phyloP scores from a whole-genome alignment of 768 basidiomycete genomes.

The Dictyophora rubrovolvata region DNA sequence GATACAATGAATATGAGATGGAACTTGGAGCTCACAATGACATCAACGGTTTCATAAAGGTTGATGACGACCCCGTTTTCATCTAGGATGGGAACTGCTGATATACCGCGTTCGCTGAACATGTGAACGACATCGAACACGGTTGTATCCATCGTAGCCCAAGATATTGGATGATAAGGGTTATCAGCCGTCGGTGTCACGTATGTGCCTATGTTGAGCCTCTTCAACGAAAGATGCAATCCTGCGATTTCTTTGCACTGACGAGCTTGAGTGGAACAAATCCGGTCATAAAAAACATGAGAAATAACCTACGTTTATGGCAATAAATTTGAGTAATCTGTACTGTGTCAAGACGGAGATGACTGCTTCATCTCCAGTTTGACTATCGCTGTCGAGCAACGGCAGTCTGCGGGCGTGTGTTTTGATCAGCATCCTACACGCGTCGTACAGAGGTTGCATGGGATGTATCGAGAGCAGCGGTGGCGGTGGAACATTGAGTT shows the following conservation, averaged over 20 bases:
- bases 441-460: constrained; percentile 77
- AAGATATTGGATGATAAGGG: constrained; percentile 84
- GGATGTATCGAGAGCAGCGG: constrained; percentile 87
- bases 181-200: constrained; percentile 48
- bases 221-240: constrained; percentile 70
- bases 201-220: constrained; percentile 90
- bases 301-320: constrained; percentile 69
- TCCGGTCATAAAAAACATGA: constrained; percentile 6
- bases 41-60: constrained; percentile 97
- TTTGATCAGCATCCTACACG: constrained; percentile 80
- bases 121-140: constrained; percentile 99
- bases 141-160: constrained; percentile 80
- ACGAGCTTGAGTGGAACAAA: constrained; percentile 9
- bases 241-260: constrained; percentile 85
- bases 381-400: constrained; percentile 84
- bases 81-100: constrained; percentile 94
- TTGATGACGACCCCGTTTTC: constrained; percentile 89
- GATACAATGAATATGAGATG: constrained; percentile 5
- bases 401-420: constrained; percentile 94
- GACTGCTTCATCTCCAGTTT: constrained; percentile 92
- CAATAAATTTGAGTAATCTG: constrained; percentile 94
- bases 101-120: constrained; percentile 93
- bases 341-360: constrained; percentile 96
- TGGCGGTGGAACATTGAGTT: constrained; percentile 84
- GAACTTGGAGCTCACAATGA: constrained; percentile 61